Base-by-base conservation (phyloP, 1,139 yeast genomes). In the Hemisphaericaspora lyxosophila region DNA sequence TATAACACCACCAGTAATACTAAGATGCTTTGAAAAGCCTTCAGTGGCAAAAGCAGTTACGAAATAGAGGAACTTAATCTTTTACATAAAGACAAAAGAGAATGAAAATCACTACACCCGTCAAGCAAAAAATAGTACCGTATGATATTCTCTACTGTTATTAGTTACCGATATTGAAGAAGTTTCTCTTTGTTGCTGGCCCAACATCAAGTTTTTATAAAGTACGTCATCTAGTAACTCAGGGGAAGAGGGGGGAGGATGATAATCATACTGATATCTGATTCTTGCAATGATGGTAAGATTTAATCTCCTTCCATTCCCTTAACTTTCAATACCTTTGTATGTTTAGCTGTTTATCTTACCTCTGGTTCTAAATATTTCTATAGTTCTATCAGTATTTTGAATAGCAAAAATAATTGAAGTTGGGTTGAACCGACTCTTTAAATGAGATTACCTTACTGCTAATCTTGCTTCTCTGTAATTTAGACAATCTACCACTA, bases 401-500 rank as follows among this genome's bases (percentile, higher is more conserved):
- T 86, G 90, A 33, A 87, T 67, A 33, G 76, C 80, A 46, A 89
- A n/a, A n/a, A 80, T 46, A 80, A 74, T 28, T 70, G 73, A 11
- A 67, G 64, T 2, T 16, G 12, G 17, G 31, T 22, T 14, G 32
- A 23, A 12, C 39, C 37, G 15, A 58, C 50, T 27, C 50, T 33
- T 70, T 70, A 58, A 87, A 86, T 33, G 70, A 64, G 19, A 90
- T 65, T 14, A 75, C 79, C 16, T 75, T 65, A 40, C 92, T 85
- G 51, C 96, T 75, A 36, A 86, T 78, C 49, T 81, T 85, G 57
- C 95, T 85, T 5, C 97, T 90, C 57, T 88, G 80, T 42, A 92
- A 71, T 53, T 90, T 83, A 65, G 78, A 86, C 34, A 90, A 64
- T 92, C 99, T 11, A 87, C 86, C 7, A 92, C 92, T 44, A 92